Percentiles rank a stretch among this genome's conserved stretches.
Conservation (phyloP, 2,329 filamentous ascomycete genomes). For the Hypoxylon sp. region DNA sequence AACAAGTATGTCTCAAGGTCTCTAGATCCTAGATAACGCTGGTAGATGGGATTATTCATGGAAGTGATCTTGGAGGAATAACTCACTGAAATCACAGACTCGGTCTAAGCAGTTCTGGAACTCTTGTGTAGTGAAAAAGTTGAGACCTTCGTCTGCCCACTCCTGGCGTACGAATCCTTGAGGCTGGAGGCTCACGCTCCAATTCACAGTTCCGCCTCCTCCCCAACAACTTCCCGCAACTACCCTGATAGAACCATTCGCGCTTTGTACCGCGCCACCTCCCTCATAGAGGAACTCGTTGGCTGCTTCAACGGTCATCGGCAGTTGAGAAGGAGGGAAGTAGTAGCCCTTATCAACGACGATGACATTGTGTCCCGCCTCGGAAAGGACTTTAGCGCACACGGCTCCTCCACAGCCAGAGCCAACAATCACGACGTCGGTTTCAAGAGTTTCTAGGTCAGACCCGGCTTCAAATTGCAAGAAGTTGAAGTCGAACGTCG, state of each 20-base stretch:
- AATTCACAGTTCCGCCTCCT: conserved; percentile 90
- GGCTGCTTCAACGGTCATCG: conserved; percentile 77
- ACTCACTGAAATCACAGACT: conserved; percentile 75
- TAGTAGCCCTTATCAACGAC: conserved; percentile 89
- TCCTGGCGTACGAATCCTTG: conserved; percentile 84
- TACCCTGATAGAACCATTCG: conserved; percentile 72
- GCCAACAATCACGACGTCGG: conserved; percentile 88
- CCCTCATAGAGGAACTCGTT: conserved; percentile 78
- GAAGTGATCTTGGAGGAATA: not conserved
- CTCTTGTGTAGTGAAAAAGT: conserved; percentile 79
- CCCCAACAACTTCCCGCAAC: conserved; percentile 83
- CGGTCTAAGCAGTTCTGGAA: conserved; percentile 86
- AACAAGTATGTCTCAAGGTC: not conserved
- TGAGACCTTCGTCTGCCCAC: conserved; percentile 79
- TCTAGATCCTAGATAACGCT: not conserved
- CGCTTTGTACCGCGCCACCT: conserved; percentile 69
- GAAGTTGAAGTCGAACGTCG: conserved; percentile 72
- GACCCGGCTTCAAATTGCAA: conserved; percentile 67
- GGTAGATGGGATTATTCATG: not conserved
- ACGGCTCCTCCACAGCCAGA: conserved; percentile 90
- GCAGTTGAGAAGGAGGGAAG: conserved; percentile 79
- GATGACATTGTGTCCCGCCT: conserved; percentile 74
- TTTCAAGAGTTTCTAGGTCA: conserved; percentile 73
- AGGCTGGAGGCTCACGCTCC: conserved; percentile 77
- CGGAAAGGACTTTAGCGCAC: conserved; percentile 82